These are phyloP conservation scores for Apiotrichum domesticum DNA, from an alignment of 1,284 basidiomycete species.

Conservation along the genomic window DNA sequence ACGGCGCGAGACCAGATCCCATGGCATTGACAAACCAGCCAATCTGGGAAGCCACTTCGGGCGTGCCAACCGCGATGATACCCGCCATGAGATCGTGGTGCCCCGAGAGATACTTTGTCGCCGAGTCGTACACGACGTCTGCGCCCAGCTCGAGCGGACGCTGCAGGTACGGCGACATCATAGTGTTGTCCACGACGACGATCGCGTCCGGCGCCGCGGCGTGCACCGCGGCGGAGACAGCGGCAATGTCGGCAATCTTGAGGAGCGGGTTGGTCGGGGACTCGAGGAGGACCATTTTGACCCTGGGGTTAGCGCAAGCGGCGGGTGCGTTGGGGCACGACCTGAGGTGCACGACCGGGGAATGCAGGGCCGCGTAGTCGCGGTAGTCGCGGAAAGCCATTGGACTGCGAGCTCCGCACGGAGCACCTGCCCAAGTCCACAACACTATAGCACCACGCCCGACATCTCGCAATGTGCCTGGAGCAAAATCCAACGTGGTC, in stretches of 20 bases:
- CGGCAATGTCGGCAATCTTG: slow-evolving; percentile 86
- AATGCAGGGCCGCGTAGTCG: no score
- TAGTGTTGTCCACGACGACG: slow-evolving; percentile 95
- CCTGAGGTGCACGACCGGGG: no score
- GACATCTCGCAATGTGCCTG: no score
- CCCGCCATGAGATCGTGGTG: slow-evolving; percentile 99
- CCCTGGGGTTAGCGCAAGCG: slow-evolving; percentile 23
- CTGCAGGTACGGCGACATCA: slow-evolving; percentile 99
- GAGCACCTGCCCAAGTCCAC: no score
- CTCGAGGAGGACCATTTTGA: slow-evolving; percentile 88
- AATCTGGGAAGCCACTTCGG: slow-evolving; percentile 83
- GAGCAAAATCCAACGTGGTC: no score
- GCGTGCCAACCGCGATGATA: slow-evolving; percentile 82
- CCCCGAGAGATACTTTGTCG: slow-evolving; percentile 94
- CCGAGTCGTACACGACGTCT: slow-evolving; percentile 96
- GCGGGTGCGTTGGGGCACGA: not conserved
- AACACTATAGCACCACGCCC: no score
- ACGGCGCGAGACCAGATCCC: slow-evolving; percentile 92
- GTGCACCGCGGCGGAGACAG: slow-evolving; percentile 73
- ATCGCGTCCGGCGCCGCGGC: slow-evolving; percentile 72
- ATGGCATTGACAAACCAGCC: slow-evolving; percentile 93
- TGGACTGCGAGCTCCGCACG: no score
- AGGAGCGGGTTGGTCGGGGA: slow-evolving; percentile 96
- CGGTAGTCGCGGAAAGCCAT: no score
- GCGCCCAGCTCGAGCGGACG: slow-evolving; percentile 91